A percentile compares a stretch with the other conserved stretches of the same genome.
phyloP scores from a whole-genome alignment of 169 alveolate genomes.

The Besnoitia besnoiti region DNA sequence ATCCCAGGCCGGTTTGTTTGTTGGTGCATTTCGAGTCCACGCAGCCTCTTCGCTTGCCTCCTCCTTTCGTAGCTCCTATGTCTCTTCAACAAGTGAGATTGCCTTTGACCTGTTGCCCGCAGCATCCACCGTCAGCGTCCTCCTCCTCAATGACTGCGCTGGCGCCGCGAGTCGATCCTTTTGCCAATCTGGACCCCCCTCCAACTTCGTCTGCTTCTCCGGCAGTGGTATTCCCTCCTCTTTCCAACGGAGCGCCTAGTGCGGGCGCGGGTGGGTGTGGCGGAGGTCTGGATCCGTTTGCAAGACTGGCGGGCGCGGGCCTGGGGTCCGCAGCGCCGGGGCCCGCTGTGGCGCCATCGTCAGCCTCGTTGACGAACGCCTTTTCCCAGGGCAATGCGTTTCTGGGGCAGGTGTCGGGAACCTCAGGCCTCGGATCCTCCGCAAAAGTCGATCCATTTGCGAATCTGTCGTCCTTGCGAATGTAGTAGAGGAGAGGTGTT shows the following conservation, averaged over 20 bases:
- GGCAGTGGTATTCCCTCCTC: neutral
- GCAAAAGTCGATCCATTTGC: neutral
- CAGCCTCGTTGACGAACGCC: no score
- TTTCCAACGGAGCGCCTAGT: neutral
- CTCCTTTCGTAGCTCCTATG: no score
- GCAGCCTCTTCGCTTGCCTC: no score
- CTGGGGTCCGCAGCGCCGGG: no score
- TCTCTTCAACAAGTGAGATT: no score
- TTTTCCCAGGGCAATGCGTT: neutral
- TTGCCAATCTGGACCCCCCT: neutral
- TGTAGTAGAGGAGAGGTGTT: neutral
- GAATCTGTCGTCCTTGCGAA: neutral
- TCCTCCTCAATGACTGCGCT: neutral
- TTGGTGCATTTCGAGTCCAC: no score
- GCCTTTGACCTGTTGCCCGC: neutral
- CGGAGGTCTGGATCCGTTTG: neutral
- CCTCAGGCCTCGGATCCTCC: neutral
- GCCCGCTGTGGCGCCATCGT: no score
- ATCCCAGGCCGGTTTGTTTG: no score
- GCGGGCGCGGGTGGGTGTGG: neutral
- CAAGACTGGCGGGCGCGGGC: neutral
- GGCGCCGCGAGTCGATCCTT: neutral
- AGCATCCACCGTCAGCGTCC: conserved; percentile 1
- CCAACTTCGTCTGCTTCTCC: neutral
- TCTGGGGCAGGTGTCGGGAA: neutral